A percentile compares a stretch with the other conserved stretches of the same genome.
These are phyloP conservation scores for Teratosphaeriaceae sp. DNA, from an alignment of 2,329 filamentous ascomycete genomes.

Conservation along the genomic window DNA sequence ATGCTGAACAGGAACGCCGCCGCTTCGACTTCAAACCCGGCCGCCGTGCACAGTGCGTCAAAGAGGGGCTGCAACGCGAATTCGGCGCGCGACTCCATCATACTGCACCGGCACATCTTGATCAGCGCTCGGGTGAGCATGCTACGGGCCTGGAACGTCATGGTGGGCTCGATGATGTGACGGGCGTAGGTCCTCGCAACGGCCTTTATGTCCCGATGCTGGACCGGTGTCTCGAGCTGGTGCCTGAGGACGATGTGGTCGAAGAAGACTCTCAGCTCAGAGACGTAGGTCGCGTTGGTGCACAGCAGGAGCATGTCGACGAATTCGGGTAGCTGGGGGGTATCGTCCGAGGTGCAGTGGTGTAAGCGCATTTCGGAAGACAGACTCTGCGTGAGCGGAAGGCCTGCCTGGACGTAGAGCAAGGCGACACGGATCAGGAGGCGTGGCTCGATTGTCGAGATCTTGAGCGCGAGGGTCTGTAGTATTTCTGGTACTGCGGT, in stretches of 20 bases:
- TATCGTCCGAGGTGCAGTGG: not conserved
- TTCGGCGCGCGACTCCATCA: not conserved
- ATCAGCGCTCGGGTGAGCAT: conserved; percentile 2
- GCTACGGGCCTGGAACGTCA: not conserved
- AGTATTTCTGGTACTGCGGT: conserved; percentile 1
- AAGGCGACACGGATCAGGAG: not conserved
- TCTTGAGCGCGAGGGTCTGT: not conserved
- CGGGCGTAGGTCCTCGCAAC: not conserved
- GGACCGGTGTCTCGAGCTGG: not conserved
- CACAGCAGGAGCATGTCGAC: not conserved
- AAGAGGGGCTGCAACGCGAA: conserved; percentile 6
- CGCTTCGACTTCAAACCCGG: conserved; percentile 1
- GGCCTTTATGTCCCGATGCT: not conserved
- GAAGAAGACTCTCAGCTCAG: not conserved
- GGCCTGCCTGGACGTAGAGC: not conserved
- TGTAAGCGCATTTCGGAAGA: not conserved
- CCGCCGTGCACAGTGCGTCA: conserved; percentile 8
- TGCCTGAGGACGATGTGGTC: not conserved
- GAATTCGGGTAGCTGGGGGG: not conserved
- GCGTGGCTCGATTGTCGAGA: conserved; percentile 1
- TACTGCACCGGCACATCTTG: not conserved
- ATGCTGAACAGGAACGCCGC: conserved; percentile 13
- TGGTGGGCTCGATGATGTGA: not conserved
- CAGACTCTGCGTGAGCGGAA: not conserved
- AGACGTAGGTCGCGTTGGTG: not conserved